Base-by-base conservation (phyloP, 768 basidiomycete genomes). In the Lactarius pseudohatsudake region DNA sequence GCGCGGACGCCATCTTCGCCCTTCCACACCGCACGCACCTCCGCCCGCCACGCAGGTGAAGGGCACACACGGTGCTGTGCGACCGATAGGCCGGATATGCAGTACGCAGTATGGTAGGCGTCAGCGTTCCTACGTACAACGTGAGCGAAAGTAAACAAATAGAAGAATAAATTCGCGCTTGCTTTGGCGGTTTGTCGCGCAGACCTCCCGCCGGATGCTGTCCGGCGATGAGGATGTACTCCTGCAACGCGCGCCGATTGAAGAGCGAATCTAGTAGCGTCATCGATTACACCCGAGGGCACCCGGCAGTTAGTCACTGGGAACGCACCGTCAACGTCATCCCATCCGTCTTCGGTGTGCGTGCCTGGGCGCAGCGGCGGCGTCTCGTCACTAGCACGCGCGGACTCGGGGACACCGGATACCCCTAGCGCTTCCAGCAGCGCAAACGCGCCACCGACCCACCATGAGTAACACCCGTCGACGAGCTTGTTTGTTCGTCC, bases 401-500 rank as follows among this genome's bases (percentile, higher is more conserved):
- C 32, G 77, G 73, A 56, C 73, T n/a, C 34, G 34, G 58, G 6
- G 26, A 34, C 15, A 36, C 59, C 32, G 32, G 75, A 70, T 79
- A 83, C 20, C 72, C 81, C 62, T 66, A 86, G 72, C 32, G 84
- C 86, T 64, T 92, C 91, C 0, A 97, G 77, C 9, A 98, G 78
- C 0, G 84, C 81, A 74, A 97, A 92, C 18, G 90, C 83, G 0
- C 96, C 96, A 2, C 93, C 97, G 28, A 94, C 92, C 97, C 96
- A 99, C 97, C 97, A 99, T n/a, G 91, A 89, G 76, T 99, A 99
- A 76, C 97, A 99, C 4, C 96, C 97, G 72, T 99, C 97, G 0
- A 99, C 96, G n/a, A 99, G 84, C 76, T 99, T 99, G 75, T 98
- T 99, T 70, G 94, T 93, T 61, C 97, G 81, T 0, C 97, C 97